Evolutionary conservation across 257 asterid genomes (phyloP).

Genomic region (Orobanche coerulescens): DNA sequence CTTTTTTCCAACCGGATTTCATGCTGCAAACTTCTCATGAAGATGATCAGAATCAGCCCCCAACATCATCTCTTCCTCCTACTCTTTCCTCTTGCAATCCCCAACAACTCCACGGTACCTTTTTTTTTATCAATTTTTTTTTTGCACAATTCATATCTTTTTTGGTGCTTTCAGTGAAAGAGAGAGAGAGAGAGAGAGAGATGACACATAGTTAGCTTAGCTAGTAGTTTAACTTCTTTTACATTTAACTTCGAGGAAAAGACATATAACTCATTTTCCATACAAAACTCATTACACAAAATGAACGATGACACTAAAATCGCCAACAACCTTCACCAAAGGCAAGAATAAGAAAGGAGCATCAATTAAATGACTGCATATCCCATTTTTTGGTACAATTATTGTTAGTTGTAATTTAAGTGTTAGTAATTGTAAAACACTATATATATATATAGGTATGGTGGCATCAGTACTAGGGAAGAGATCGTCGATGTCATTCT

Average conservation of each 20-base stretch:
- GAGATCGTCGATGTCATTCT: conserved; percentile 37
- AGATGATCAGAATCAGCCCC: conserved; percentile 29
- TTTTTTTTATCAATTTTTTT: not conserved
- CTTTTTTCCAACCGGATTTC: conserved; percentile 78
- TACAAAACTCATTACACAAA: too few relatives aligned
- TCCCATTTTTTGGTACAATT: too few relatives aligned
- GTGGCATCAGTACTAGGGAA: conserved; percentile 34
- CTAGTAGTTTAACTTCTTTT: not conserved
- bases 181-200: too few relatives aligned
- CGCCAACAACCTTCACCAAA: too few relatives aligned
- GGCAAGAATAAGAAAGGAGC: too few relatives aligned
- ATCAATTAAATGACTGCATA: not conserved
- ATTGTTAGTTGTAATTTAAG: not conserved
- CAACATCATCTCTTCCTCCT: conserved; percentile 29
- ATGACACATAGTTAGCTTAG: too few relatives aligned
- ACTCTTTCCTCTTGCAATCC: conserved; percentile 35
- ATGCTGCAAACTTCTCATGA: conserved; percentile 63
- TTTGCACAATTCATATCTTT: not conserved
- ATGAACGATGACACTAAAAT: too few relatives aligned
- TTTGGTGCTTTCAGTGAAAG: not conserved
- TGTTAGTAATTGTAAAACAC: too few relatives aligned
- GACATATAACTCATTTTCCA: too few relatives aligned
- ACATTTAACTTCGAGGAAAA: not conserved
- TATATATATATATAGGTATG: too few relatives aligned
- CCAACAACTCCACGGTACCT: conserved; percentile 47